Evolutionary conservation across 2,329 filamentous ascomycete species (phyloP), one percentile per base, ranked within the genome.

Genomic region (Penicillium crustosum): DNA sequence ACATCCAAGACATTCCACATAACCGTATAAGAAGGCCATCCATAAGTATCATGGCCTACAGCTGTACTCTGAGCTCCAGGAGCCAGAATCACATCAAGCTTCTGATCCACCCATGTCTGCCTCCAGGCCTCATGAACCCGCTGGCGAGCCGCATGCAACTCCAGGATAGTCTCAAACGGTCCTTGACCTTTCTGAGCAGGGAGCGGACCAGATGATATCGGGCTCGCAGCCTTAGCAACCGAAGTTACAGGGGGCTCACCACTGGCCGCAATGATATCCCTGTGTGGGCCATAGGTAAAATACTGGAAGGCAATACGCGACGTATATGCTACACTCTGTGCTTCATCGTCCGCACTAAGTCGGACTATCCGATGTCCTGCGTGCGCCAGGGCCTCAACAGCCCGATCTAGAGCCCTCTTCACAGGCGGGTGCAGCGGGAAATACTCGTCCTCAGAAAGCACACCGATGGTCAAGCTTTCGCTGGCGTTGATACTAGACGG

Each of bases 1-100:
- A 80, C 81, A 67, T 85, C 80, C 5, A 85, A 62, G 9, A 84
- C 23, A 58, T 85, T 86, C 67, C 77, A 77, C 31, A 84, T 59
- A 19, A 78, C 66, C 0, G 83, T 84, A 66, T 79, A 85, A 9
- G 66, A 56, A 9, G 68, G 65, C 64, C 63, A 70, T 4, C 66
- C 70, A 49, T 63, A 73, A 0, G 72, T 77, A 65, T 86, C 83
- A 64, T 85, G 81, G 19, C 71, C 72, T 0, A 81, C 77, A 0
- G 83, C 82, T 0, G 81, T 83, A 13, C 72, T 77, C 61, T 82
- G 79, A 6, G 81, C 78, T 4, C 77, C 75, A 4, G 80, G 76
- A 52, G 75, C 76, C n/a, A 86, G 51, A 0, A 85, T 67, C 0
- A 78, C 79, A 68, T 86, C 83, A 4, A 86, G 68, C 8, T 73